A percentile compares a stretch with the other conserved stretches of the same genome.
These are phyloP conservation scores for Puccinia horiana DNA, from an alignment of 1,284 basidiomycete genomes.

Conservation along the genomic window DNA sequence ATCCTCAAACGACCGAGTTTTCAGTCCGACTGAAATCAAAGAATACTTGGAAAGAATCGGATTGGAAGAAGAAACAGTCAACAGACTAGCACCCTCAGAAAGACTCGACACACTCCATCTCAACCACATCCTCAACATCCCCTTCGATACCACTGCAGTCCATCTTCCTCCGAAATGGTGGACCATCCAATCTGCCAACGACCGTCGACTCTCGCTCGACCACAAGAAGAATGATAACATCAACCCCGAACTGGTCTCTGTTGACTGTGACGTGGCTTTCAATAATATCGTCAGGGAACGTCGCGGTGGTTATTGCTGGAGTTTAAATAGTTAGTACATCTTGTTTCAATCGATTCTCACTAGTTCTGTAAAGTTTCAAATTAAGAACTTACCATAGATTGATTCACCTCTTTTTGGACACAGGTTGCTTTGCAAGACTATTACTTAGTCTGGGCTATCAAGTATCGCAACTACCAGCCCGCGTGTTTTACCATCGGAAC, in stretches of 20 bases:
- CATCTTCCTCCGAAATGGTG: conserved; percentile 33
- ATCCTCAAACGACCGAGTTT: not conserved
- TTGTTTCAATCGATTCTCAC: not conserved
- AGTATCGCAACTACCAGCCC: not conserved
- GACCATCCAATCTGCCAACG: not conserved
- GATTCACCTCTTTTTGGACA: not conserved
- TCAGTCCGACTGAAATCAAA: not conserved
- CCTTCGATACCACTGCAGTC: conserved; percentile 42
- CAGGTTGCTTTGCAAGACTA: conserved; percentile 31
- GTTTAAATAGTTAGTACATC: conserved; percentile 29
- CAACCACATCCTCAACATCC: conserved; percentile 10
- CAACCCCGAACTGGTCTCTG: conserved; percentile 10
- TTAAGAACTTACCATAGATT: not conserved
- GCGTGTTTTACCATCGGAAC: not conserved
- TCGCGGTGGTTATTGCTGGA: conserved; percentile 41
- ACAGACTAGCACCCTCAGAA: not conserved
- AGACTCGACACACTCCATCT: conserved; percentile 5
- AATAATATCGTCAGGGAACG: conserved; percentile 7
- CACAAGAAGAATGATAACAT: not conserved
- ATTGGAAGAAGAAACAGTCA: not conserved
- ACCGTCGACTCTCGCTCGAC: not conserved
- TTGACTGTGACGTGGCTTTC: conserved; percentile 15
- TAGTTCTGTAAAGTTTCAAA: not conserved
- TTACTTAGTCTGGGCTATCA: conserved; percentile 14
- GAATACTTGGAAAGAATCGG: conserved; percentile 25